A percentile compares a stretch with the other conserved stretches of the same genome.
Evolutionary conservation across 2,329 filamentous ascomycete genomes (phyloP).

Genomic region (Myriosclerotinia curreyana): DNA sequence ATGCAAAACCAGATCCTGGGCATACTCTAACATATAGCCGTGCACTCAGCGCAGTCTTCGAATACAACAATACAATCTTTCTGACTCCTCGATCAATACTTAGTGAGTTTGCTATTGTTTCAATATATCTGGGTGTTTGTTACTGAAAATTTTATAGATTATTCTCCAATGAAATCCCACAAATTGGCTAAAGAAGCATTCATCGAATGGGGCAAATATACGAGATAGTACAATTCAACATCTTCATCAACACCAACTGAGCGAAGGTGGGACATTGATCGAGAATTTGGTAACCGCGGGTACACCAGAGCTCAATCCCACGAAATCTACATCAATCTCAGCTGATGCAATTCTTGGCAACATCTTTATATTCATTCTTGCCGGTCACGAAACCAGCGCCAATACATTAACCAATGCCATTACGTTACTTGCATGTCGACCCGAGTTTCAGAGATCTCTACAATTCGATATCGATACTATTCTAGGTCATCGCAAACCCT

Average conservation of each 20-base stretch:
- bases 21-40: neutral
- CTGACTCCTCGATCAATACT: slow-evolving; percentile 8
- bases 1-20: neutral
- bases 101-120: neutral
- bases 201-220: slow-evolving; percentile 6
- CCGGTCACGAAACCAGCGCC: slow-evolving; percentile 6
- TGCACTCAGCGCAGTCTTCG: neutral
- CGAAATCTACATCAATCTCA: neutral
- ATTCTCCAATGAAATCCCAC: slow-evolving; percentile 6
- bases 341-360: neutral
- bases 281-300: neutral
- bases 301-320: neutral
- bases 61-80: slow-evolving; percentile 9
- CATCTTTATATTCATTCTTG: slow-evolving; percentile 8
- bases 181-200: slow-evolving; percentile 4
- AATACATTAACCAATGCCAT: neutral
- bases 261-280: neutral
- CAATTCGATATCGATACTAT: neutral
- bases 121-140: neutral
- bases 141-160: neutral
- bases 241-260: neutral
- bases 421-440: neutral
- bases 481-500: neutral
- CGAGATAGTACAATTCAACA: neutral
- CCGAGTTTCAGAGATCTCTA: neutral